Evolutionary conservation across 2,329 filamentous ascomycete genomes (phyloP), one percentile per base, ranked within the genome.

Genomic region (Pseudogymnoascus sp.): DNA sequence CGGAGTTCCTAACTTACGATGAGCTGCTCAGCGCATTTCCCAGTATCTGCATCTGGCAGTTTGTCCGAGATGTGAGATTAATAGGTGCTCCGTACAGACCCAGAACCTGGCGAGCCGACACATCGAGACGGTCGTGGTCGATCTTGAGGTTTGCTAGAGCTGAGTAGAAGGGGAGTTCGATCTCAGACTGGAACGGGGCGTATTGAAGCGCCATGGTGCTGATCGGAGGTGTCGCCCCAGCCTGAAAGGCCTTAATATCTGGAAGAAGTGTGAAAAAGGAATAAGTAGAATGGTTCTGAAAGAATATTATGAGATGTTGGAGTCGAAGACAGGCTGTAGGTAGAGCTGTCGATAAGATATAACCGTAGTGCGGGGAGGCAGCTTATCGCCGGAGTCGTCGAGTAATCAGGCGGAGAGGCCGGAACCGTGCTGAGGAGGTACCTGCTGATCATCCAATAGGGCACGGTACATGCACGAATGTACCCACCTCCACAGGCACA

Each of bases 41-140:
- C 65, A 92, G 84, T 65, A 99, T 87, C 76, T 96, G 92, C 84
- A 97, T 92, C 72, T 88, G 90, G 74, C 90, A 91, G 68, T 90
- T 94, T 62, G 88, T 82, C 5, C 38, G 33, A 11, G 38, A 38
- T 11, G 59, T 16, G n/a, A 40, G 18, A 31, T 40, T 21, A 69
- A 89, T 87, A 0, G 90, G 85, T 40, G 86, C 77, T 69, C 91
- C 88, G 74, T 99, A 99, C 47, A 96, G 78, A 3, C 94, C 94
- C 31, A 96, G 81, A 2, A 97, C 83, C 65, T 88, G 87, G 50
- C 93, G 89, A 23, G 92, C 90, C 8, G 92, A 96, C 75, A 96
- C 93, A 78, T 97, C 90, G 61, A 99, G 90, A 77, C 92, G 96
- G 78, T 97, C 94, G 82, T 96, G 88, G 75, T 97, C 92, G 73